Base-by-base conservation (phyloP, 345 rosid species). In the Hypericum perforatum region DNA sequence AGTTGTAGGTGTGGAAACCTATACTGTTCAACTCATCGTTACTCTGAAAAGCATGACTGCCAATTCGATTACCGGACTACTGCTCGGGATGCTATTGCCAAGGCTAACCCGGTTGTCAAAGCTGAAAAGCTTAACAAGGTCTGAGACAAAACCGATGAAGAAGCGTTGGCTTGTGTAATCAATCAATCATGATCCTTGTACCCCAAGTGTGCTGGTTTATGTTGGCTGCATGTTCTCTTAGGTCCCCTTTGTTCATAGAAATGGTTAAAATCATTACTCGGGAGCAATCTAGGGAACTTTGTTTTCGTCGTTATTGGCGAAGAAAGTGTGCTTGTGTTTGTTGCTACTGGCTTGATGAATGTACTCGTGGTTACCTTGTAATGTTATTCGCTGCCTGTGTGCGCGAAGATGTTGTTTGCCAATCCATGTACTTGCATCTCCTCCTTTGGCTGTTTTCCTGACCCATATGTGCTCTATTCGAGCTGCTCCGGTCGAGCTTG, bases 121-220 rank as follows among this genome's bases (percentile, higher is more conserved):
- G 70, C 84, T 0, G 92, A 79, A 41, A 84, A 86, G 77, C 80
- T 86, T 5, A 87, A 89, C 62, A 89, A 89, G 67, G 82, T 89
- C 6, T 44, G 13, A 44, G 12, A n/a, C 32, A 4, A 22, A 1
- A 15, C 12, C 7, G 7, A 10, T 1, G 12, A 44, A 3, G 48
- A 44, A 44, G 48, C 13, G 48, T n/a, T 44, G 48, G 12, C 14
- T 9, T 44, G 14, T 44, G 48, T 44, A 44, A 44, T 44, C 48
- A 44, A 44, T 44, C 48, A 44, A 5, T n/a, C 11, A 44, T 44
- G 48, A 44, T 44, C 14, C 48, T 44, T 8, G 8, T 44, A 44
- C 14, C 14, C 48, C 14, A 9, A 9, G 48, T 15, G 48, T 44
- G 14, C 14, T 11, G 48, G 48, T 44, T 44, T 44, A 8, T 0